Conservation (phyloP, 306 rosid species). For the Cicer cuneatum region DNA sequence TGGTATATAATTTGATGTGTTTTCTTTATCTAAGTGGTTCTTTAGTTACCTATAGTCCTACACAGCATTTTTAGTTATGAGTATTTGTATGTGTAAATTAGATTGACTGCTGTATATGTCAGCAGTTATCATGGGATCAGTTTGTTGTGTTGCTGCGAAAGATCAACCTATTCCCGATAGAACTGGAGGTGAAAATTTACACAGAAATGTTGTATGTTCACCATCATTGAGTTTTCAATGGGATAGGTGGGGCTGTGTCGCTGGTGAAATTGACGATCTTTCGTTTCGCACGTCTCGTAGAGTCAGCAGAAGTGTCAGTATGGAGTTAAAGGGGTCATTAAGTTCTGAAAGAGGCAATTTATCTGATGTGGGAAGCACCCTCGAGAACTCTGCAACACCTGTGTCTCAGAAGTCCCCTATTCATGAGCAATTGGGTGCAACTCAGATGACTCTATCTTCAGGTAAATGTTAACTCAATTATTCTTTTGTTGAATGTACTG, state of each 20-base stretch:
- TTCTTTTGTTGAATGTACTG: conserved; percentile 18
- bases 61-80: not conserved
- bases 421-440: conserved; percentile 52
- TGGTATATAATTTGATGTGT: not conserved
- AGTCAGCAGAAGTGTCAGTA: conserved; percentile 61
- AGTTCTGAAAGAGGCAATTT: conserved; percentile 68
- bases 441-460: conserved; percentile 60
- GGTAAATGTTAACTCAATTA: conserved; percentile 46
- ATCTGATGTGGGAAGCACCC: conserved; percentile 61
- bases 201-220: conserved; percentile 51
- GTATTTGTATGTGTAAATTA: not conserved
- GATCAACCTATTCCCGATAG: conserved; percentile 47
- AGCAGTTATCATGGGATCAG: conserved; percentile 58
- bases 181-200: conserved; percentile 51
- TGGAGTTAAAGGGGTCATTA: conserved; percentile 67
- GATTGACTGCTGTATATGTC: conserved; percentile 34
- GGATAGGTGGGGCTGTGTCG: conserved; percentile 62
- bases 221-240: conserved; percentile 65
- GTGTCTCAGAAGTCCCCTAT: conserved; percentile 60
- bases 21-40: not conserved
- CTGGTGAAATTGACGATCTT: conserved; percentile 59
- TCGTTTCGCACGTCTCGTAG: conserved; percentile 50
- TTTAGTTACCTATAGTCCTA: not conserved
- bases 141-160: conserved; percentile 62
- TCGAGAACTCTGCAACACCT: conserved; percentile 61